Conservation (phyloP, 352 stramenopile genomes). For the Pythium folliculosum region DNA sequence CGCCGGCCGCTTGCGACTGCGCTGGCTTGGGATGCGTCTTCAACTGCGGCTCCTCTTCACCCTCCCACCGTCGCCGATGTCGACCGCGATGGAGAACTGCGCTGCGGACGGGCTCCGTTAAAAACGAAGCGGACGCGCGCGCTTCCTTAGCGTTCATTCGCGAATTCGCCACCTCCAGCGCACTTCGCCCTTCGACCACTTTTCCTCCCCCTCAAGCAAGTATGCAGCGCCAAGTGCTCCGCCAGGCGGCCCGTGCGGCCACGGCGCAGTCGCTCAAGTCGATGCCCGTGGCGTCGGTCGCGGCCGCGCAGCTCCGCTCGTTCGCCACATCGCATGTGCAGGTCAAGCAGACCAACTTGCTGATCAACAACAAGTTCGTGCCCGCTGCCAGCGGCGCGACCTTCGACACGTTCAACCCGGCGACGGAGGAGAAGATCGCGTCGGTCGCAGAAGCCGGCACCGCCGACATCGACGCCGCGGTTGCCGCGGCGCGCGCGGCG, state of each 20-base stretch:
- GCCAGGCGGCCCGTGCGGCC: conserved; percentile 37
- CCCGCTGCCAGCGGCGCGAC: conserved; percentile 59
- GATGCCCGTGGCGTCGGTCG: conserved; percentile 27
- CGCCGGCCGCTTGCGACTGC: background rate
- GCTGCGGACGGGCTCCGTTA: conserved; percentile 2
- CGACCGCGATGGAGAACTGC: too few species aligned
- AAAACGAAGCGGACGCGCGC: background rate
- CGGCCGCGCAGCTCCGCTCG: conserved; percentile 8
- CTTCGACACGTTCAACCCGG: conserved; percentile 61
- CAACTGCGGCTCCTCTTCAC: conserved; percentile 1
- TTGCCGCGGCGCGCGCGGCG: conserved; percentile 45
- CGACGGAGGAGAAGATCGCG: conserved; percentile 55
- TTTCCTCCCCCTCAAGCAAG: background rate
- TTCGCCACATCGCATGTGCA: conserved; percentile 38
- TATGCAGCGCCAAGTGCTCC: conserved; percentile 58
- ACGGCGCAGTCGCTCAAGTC: conserved; percentile 29
- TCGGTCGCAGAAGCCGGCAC: conserved; percentile 42
- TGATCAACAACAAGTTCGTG: conserved; percentile 89
- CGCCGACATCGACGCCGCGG: conserved; percentile 50
- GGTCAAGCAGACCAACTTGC: conserved; percentile 74
- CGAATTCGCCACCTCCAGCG: conserved; percentile 18
- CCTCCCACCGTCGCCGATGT: background rate
- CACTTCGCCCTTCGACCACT: conserved; percentile 3
- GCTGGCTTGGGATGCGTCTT: conserved; percentile 1
- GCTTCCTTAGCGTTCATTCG: conserved; percentile 27